A percentile compares a stretch with the other conserved stretches of the same genome.
Conservation (phyloP, 2,329 filamentous ascomycete species). For the Hypoxylon sp. region DNA sequence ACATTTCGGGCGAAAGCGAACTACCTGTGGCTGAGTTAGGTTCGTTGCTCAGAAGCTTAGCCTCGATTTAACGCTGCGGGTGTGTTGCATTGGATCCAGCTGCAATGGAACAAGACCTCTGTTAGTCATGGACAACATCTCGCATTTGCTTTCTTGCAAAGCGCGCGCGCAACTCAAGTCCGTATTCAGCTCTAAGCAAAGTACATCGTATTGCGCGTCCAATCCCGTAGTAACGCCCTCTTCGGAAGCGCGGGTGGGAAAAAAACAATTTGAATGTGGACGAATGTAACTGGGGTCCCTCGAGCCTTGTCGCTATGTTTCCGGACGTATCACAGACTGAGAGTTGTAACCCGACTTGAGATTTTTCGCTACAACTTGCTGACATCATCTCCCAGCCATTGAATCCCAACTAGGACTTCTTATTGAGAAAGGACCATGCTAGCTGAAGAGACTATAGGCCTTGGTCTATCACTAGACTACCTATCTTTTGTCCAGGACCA, state of each 20-base stretch:
- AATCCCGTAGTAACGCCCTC: conserved; percentile 22
- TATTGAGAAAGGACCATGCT: conserved; percentile 17
- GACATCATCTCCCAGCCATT: conserved; percentile 40
- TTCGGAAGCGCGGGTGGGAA: conserved; percentile 33
- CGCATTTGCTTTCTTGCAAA: conserved; percentile 42
- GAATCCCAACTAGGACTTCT: conserved; percentile 35
- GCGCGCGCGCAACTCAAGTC: conserved; percentile 41
- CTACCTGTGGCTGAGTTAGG: conserved; percentile 49
- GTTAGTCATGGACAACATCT: conserved; percentile 43
- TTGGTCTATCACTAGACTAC: conserved; percentile 5
- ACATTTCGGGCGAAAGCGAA: conserved; percentile 49
- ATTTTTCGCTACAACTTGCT: conserved; percentile 28
- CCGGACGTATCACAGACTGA: conserved; percentile 29
- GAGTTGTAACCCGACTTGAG: conserved; percentile 35
- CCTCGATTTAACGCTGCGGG: conserved; percentile 48
- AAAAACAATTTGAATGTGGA: conserved; percentile 20
- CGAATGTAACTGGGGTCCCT: conserved; percentile 23
- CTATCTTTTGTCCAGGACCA: conserved; percentile 1
- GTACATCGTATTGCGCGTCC: conserved; percentile 34
- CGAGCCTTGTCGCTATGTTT: conserved; percentile 24
- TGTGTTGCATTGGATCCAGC: conserved; percentile 51
- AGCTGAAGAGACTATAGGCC: conserved; percentile 21
- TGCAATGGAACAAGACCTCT: conserved; percentile 45
- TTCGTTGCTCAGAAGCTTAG: conserved; percentile 48
- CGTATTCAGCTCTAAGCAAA: conserved; percentile 36